Percentiles rank a stretch among this genome's conserved stretches.
Conservation (phyloP, 2,329 filamentous ascomycete species). For the Ceratocystis cubensis region DNA sequence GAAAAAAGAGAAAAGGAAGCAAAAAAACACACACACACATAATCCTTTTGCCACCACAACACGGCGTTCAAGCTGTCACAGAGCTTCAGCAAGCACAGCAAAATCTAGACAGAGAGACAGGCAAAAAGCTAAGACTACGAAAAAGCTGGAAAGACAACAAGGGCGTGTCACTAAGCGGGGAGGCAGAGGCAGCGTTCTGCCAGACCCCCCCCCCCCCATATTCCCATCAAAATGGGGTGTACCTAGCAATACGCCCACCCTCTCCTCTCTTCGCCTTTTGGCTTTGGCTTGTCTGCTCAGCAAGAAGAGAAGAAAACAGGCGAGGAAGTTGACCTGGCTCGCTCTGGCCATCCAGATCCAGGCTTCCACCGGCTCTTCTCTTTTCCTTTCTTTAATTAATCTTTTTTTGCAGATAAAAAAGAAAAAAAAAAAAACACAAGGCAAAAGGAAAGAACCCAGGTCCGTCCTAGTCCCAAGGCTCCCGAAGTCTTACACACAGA, state of each 20-base stretch:
- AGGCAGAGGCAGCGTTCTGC: no score
- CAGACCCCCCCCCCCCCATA: no score
- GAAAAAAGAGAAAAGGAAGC: not conserved
- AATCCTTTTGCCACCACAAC: not conserved
- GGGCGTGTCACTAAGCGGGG: not conserved
- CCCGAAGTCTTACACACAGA: conserved; percentile 11
- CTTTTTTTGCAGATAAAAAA: not conserved
- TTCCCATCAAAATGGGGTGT: not conserved
- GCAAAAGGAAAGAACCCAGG: conserved; percentile 1
- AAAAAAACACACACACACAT: not conserved
- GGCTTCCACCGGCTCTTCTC: conserved; percentile 1
- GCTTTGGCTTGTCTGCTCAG: not conserved
- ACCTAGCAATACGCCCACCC: not conserved
- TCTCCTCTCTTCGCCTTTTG: not conserved
- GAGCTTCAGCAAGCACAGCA: not conserved
- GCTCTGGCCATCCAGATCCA: not conserved
- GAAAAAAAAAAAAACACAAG: not conserved
- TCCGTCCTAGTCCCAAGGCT: conserved; percentile 11
- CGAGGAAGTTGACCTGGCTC: not conserved
- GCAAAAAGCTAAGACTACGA: not conserved
- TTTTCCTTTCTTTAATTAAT: not conserved
- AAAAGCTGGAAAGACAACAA: not conserved
- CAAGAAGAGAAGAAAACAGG: not conserved
- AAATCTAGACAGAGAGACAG: not conserved
- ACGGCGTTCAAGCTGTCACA: not conserved